Evolutionary conservation across 345 rosid species (phyloP).

Genomic region (Noccaea caerulescens): DNA sequence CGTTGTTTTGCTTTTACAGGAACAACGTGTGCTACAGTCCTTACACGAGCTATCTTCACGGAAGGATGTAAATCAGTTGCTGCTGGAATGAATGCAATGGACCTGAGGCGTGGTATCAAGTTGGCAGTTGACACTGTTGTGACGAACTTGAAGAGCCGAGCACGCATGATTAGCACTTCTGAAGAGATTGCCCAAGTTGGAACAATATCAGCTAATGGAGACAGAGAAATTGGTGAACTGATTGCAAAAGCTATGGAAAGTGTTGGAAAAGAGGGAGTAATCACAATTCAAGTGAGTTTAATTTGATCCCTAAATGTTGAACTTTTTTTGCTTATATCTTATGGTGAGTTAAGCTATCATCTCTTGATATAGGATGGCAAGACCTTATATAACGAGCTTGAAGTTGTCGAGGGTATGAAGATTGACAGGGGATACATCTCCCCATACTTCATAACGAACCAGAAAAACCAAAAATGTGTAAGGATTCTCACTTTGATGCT

Average conservation of each 20-base stretch:
- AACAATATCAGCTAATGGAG: constrained; percentile 97
- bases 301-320: neutral
- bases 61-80: constrained; percentile 99
- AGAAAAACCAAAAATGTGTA: constrained; percentile 95
- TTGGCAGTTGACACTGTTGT: constrained; percentile 95
- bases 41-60: constrained; percentile 77
- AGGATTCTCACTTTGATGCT: constrained; percentile 36
- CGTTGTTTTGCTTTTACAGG: constrained; percentile 52
- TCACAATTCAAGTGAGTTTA: constrained; percentile 80
- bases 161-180: constrained; percentile 95
- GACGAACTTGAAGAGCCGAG: constrained; percentile 84
- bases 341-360: constrained; percentile 15
- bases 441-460: constrained; percentile 89
- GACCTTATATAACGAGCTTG: constrained; percentile 86
- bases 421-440: constrained; percentile 96
- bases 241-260: constrained; percentile 99
- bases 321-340: neutral
- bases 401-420: constrained; percentile 99
- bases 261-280: constrained; percentile 99
- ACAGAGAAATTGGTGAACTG: constrained; percentile 94
- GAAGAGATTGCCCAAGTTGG: constrained; percentile 99
- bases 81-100: constrained; percentile 96
- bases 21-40: constrained; percentile 97
- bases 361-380: constrained; percentile 76
- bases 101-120: constrained; percentile 85